Evolutionary conservation across 345 rosid genomes (phyloP), one percentile per base, ranked within the genome.

Genomic region (Mercurialis annua): DNA sequence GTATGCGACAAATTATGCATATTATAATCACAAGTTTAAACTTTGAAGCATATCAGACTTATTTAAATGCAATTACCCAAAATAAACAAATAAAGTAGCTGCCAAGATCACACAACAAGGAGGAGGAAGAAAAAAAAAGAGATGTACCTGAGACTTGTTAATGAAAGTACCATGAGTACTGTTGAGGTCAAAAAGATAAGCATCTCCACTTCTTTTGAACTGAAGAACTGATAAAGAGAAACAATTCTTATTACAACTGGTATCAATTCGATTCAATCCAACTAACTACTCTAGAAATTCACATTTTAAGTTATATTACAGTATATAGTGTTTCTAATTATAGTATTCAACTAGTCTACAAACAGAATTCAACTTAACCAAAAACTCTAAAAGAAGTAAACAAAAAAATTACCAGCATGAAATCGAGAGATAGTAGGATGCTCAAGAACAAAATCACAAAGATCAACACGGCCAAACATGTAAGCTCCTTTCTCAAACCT

Each of bases 341-440:
- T 5, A 54, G 30, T 10, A 24, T 12, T 14, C 34, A 33, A 59
- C 12, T 36, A 0, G 2, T 36, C 36, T n/a, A 17, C 20, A 20
- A 23, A 59, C 36, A 21, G 6, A 61, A n/a, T n/a, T n/a, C n/a
- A 4, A 23, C 9, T 23, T 12, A 23, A 42, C 29, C 1, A 38
- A 10, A 6, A 27, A 10, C 11, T 14, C 38, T 42, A 42, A 10
- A 33, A 21, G n/a, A 46, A 57, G 51, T 20, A 60, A 36, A 59
- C 8, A 20, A 61, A 50, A 38, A 17, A 62, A 52, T 38, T 78
- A 94, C 99, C 98, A 23, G 99, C 95, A 76, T 94, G 98, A 73
- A 91, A 94, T 53, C 98, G 87, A 36, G 99, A 94, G 57, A 94
- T 81, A 8, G 96, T 89, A 0, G 96, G 90, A 73, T 94, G 99